Evolutionary conservation across 116 monocot genomes (phyloP).

Genomic region (Zostera marina): DNA sequence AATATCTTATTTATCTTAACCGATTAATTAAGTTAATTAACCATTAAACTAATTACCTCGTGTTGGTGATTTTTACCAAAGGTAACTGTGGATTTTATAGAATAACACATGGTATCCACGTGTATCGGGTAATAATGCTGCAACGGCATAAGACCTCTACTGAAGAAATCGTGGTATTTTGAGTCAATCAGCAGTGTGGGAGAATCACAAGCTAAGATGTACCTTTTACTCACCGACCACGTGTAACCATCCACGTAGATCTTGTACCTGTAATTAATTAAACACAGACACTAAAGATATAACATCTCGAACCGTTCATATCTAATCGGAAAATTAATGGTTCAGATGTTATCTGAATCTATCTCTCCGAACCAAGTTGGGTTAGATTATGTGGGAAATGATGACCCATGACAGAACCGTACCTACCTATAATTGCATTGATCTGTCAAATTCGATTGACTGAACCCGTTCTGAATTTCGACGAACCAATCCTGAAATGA

Average conservation of each 20-base stretch:
- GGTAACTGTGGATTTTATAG: conserved; percentile 26
- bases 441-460: conserved; percentile 12
- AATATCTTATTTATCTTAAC: no score
- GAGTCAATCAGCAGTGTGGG: conserved; percentile 13
- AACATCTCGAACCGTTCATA: no score
- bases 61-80: conserved; percentile 24
- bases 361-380: no score
- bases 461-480: conserved; percentile 6
- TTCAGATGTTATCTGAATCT: no score
- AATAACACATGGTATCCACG: conserved; percentile 8
- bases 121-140: conserved; percentile 31
- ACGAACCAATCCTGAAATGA: conserved; percentile 14
- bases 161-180: conserved; percentile 24
- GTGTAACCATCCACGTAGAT: conserved; percentile 22
- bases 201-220: conserved; percentile 32
- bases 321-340: no score
- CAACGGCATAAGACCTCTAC: conserved; percentile 19
- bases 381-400: no score
- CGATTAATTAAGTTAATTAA: neutral
- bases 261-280: conserved; percentile 27
- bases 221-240: conserved; percentile 37
- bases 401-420: neutral
- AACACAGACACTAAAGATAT: no score
- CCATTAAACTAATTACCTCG: conserved; percentile 6
- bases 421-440: conserved; percentile 28